Evolutionary conservation across 2,329 filamentous ascomycete genomes (phyloP), one percentile per base, ranked within the genome.

Genomic region (Lasiodiplodia theobromae): DNA sequence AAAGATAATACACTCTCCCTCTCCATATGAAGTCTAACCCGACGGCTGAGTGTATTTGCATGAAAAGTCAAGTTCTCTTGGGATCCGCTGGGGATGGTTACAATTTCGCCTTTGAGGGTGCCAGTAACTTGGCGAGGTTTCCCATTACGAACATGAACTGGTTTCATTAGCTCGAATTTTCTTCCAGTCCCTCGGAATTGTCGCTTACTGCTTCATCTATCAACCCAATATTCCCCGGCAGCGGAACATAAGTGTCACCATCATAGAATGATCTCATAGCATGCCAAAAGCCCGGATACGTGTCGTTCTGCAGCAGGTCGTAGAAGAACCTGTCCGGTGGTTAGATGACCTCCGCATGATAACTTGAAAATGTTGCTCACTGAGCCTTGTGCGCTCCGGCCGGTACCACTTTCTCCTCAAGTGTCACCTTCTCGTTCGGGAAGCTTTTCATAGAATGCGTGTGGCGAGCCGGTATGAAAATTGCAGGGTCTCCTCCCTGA

Each of bases 251-350:
- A 10, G 63, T 38, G 18, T 69, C 68, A 10, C 68, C 62, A 37
- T 67, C 52, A 31, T 67, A 60, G 31, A 67, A 69, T n/a, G 63
- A 51, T 18, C 68, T 37, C 51, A 69, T 40, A 12, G 40, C 63
- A 14, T 56, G 40, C 47, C 53, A 49, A 14, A 69, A 47, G 2
- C 40, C 40, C 4, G 51, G 40, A 12, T n/a, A 21, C 10, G 8
- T 57, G 11, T 38, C 62, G 10, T 25, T 25, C 25, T 34, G 34
- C 51, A 67, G 10, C 4, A 66, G 18, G 28, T 67, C 52, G 16
- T 66, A 28, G 68, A 69, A 69, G 16, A 66, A 57, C n/a, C 56
- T 58, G 56, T 16, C 6, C 16, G 6, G 21, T 21, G 53, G 21
- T 34, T 16, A 23, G 21, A 16, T 16, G 21, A 3, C 6, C 6